Evolutionary conservation across 2,329 filamentous ascomycete species (phyloP).

Genomic region (Nigrospora osmanthi): DNA sequence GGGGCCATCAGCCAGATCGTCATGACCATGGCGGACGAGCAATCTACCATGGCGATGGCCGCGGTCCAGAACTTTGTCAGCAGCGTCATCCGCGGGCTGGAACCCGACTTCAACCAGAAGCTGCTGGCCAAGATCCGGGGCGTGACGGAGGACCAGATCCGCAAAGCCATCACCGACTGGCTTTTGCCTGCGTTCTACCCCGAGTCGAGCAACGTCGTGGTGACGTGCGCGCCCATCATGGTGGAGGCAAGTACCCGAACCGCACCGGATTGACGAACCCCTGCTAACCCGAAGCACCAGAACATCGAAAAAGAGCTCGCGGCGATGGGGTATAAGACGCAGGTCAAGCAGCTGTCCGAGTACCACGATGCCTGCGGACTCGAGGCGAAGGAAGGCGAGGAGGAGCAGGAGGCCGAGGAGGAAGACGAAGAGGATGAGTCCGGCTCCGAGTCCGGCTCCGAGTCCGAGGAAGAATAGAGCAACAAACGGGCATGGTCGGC

Average conservation of each 20-base stretch:
- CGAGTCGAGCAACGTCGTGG: constrained; percentile 72
- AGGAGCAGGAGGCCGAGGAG: constrained; percentile 20
- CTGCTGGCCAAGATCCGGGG: constrained; percentile 70
- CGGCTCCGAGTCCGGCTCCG: constrained; percentile 1
- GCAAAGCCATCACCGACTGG: constrained; percentile 62
- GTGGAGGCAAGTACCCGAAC: constrained; percentile 57
- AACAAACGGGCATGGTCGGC: not conserved
- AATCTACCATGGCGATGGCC: constrained; percentile 75
- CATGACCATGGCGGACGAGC: constrained; percentile 77
- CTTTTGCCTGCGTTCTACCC: constrained; percentile 76
- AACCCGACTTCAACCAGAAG: constrained; percentile 68
- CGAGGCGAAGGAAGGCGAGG: constrained; percentile 51
- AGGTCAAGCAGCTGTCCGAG: constrained; percentile 64
- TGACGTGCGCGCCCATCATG: constrained; percentile 83
- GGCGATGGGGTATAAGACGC: constrained; percentile 68
- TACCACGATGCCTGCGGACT: constrained; percentile 91
- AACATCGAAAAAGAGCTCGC: constrained; percentile 68
- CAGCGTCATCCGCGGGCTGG: constrained; percentile 69
- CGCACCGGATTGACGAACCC: no score
- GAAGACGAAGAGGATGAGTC: constrained; percentile 4
- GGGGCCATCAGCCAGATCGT: constrained; percentile 88
- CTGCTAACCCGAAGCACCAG: constrained; percentile 31
- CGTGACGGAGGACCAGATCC: constrained; percentile 71
- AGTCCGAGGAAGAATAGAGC: constrained; percentile 1
- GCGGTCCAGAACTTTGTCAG: constrained; percentile 78